Evolutionary conservation across 2,329 filamentous ascomycete species (phyloP).

Genomic region (Bimuria novae-zelandiae): DNA sequence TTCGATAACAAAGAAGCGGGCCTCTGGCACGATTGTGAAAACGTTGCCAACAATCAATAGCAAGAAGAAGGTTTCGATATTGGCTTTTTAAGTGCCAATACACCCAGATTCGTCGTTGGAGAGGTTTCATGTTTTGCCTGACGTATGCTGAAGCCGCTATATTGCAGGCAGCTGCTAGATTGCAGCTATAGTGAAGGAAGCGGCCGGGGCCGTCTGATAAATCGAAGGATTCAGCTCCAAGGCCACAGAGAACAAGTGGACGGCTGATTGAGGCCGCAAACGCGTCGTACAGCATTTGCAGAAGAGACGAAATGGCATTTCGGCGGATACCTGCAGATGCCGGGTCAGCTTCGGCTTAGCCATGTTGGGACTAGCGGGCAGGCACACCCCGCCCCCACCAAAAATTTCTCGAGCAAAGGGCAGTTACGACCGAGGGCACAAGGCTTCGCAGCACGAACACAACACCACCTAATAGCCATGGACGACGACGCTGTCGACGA

Average conservation of each 20-base stretch:
- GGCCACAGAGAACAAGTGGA: conserved; percentile 7
- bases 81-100: conserved; percentile 20
- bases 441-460: conserved; percentile 2
- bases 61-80: conserved; percentile 5
- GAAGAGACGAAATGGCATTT: not conserved
- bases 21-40: too few relatives aligned
- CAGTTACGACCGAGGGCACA: conserved; percentile 2
- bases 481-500: conserved; percentile 84
- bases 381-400: conserved; percentile 19
- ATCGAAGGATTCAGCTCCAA: conserved; percentile 6
- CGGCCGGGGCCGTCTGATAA: conserved; percentile 8
- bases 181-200: conserved; percentile 12
- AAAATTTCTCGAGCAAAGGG: conserved; percentile 12
- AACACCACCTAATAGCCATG: conserved; percentile 27
- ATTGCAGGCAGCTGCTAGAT: conserved; percentile 21
- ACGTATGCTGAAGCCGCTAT: conserved; percentile 12
- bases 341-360: conserved; percentile 1
- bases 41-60: conserved; percentile 1
- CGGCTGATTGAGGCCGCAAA: not conserved
- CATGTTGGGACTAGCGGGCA: not conserved
- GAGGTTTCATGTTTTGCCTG: not conserved
- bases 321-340: conserved; percentile 4
- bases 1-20: not conserved
- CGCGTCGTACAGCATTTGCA: conserved; percentile 1
- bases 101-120: conserved; percentile 9